Percentiles rank a stretch among this genome's conserved stretches.
phyloP scores from a whole-genome alignment of 2,329 filamentous ascomycete genomes.

The Penicillium sp. region DNA sequence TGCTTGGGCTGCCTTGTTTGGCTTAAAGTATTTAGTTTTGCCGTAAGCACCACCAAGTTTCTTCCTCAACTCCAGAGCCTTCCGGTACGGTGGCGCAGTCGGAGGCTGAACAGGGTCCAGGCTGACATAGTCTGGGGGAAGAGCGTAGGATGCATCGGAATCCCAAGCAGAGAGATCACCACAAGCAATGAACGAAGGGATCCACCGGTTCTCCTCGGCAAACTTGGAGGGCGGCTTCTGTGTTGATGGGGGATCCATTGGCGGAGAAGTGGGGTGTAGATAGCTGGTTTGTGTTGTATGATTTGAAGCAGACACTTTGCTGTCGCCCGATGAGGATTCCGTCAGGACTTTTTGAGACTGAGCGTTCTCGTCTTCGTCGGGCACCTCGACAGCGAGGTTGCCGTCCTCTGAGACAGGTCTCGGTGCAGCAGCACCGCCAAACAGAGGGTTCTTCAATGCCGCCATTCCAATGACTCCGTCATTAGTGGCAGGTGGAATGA shows the following conservation, averaged over 20 bases:
- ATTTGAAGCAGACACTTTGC: constrained; percentile 8
- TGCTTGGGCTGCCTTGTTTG: constrained; percentile 9
- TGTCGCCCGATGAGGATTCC: not conserved
- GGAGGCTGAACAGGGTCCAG: constrained; percentile 93
- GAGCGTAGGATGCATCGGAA: constrained; percentile 88
- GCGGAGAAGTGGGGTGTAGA: constrained; percentile 43
- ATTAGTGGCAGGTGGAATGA: constrained; percentile 64
- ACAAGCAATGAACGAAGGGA: constrained; percentile 95
- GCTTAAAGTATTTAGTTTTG: constrained; percentile 57
- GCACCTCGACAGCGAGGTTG: constrained; percentile 37
- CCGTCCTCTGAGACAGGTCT: constrained; percentile 29
- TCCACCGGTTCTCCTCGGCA: constrained; percentile 65
- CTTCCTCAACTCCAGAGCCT: constrained; percentile 80
- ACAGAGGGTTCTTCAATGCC: constrained; percentile 39
- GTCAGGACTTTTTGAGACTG: constrained; percentile 8
- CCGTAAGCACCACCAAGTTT: constrained; percentile 74
- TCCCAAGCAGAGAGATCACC: constrained; percentile 94
- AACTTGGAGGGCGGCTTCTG: constrained; percentile 28
- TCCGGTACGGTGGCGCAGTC: constrained; percentile 92
- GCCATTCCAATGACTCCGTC: constrained; percentile 50
- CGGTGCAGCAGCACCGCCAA: constrained; percentile 38
- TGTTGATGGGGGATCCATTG: constrained; percentile 15
- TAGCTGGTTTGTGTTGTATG: constrained; percentile 25
- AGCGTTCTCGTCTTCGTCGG: constrained; percentile 45
- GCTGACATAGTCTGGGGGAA: constrained; percentile 82